Evolutionary conservation across 2,329 filamentous ascomycete genomes (phyloP).

Genomic region (Ophiobolus disseminans): DNA sequence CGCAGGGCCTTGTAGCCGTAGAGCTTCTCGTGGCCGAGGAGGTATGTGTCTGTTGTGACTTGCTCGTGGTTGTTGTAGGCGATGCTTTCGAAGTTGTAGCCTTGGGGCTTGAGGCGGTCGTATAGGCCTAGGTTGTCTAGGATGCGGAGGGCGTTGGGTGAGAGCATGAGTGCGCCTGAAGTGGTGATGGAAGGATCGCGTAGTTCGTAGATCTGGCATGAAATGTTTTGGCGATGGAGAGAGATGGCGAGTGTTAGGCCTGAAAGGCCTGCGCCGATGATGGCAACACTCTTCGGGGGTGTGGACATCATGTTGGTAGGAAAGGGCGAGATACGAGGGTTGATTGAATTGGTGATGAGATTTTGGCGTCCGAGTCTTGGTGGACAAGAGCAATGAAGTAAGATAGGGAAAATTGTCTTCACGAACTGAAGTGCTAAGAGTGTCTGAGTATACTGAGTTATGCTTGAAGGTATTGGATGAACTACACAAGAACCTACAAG

Average conservation of each 20-base stretch:
- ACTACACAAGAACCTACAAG: too few species aligned
- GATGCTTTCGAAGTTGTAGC: conserved; percentile 58
- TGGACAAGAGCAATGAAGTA: too few species aligned
- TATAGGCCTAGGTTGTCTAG: conserved; percentile 61
- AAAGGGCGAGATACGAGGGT: background rate
- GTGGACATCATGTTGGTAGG: conserved; percentile 8
- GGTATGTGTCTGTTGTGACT: conserved; percentile 48
- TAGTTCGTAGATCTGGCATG: conserved; percentile 45
- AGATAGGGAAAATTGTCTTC: too few species aligned
- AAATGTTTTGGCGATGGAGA: conserved; percentile 60
- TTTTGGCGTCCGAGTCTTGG: too few species aligned
- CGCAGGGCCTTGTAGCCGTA: conserved; percentile 63
- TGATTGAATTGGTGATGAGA: background rate
- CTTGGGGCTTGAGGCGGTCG: conserved; percentile 50
- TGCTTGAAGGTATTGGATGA: too few species aligned
- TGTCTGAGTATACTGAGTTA: too few species aligned
- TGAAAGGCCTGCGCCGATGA: conserved; percentile 58
- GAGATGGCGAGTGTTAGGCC: conserved; percentile 64
- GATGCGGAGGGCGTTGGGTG: conserved; percentile 55
- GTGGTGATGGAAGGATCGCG: conserved; percentile 18
- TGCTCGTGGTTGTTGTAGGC: conserved; percentile 53
- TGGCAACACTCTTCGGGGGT: conserved; percentile 44
- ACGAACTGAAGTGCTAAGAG: too few species aligned
- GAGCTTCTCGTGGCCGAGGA: conserved; percentile 56
- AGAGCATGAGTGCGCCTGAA: conserved; percentile 65